Conservation (phyloP, 1,284 basidiomycete species). For the Psilocybe mexicana region DNA sequence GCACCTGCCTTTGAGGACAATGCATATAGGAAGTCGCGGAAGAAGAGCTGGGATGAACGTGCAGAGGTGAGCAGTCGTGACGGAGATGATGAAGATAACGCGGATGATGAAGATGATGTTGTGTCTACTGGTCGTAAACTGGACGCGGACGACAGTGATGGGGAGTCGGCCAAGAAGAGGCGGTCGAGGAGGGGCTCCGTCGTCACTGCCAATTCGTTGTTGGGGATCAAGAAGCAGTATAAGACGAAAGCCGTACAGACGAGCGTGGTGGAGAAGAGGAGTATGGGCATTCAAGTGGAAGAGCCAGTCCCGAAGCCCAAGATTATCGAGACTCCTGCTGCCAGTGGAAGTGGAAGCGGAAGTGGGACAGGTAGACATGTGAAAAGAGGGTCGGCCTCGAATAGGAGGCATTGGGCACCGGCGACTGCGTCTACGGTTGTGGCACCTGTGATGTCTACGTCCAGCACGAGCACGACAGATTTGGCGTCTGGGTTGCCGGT, state of each 20-base stretch:
- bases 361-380: conserved; percentile 14
- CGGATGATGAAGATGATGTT: conserved; percentile 54
- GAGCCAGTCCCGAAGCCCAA: conserved; percentile 2
- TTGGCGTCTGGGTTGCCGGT: conserved; percentile 27
- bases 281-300: conserved; percentile 56
- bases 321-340: conserved; percentile 12
- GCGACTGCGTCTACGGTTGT: conserved; percentile 25
- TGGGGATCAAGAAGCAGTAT: conserved; percentile 52
- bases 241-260: conserved; percentile 65
- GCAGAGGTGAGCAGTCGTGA: conserved; percentile 73
- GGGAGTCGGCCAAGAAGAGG: conserved; percentile 30
- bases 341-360: no score
- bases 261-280: conserved; percentile 46
- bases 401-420: conserved; percentile 39
- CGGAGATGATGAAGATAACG: conserved; percentile 82
- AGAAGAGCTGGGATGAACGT: conserved; percentile 51
- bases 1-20: conserved; percentile 49
- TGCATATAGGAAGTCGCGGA: conserved; percentile 40
- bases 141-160: conserved; percentile 41
- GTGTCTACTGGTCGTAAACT: conserved; percentile 28
- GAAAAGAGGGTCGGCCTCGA: conserved; percentile 26
- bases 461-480: conserved; percentile 23
- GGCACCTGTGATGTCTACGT: conserved; percentile 20
- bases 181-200: conserved; percentile 41
- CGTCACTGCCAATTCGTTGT: conserved; percentile 34